Base-by-base conservation (phyloP, 257 asterid genomes). In the Solanum bulbocastanum region DNA sequence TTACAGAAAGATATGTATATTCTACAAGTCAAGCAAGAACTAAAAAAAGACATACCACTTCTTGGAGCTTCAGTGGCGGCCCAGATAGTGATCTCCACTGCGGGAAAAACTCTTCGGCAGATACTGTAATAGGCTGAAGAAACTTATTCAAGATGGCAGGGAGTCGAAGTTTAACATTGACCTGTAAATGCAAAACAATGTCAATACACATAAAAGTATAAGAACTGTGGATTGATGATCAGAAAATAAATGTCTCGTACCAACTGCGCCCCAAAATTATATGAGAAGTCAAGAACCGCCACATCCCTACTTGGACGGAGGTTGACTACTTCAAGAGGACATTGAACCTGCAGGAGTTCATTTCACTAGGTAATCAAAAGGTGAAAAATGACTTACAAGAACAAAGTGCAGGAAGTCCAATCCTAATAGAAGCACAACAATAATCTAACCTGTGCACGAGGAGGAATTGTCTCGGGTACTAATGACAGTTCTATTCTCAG, bases 1-100 rank as follows among this genome's bases (percentile, higher is more conserved):
- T 18, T 74, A 22, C 10, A 49, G 69, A 49, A 22, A 44, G 23
- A 52, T 27, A 11, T 82, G 69, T 76, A 18, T 49, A 82, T 49
- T 82, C 42, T 65, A n/a, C 15, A 30, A 32, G 68, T 18, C 85
- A 5, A 18, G 85, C 30, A 49, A 52, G 44, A 82, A 32, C 42
- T 6, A 20, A 30, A 62, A 86, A 85, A 56, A 89, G 88, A 93
- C 91, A 52, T 91, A 96, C 99, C 94, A 96, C 99, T 94, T 96
- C 99, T 93, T 96, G 99, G 89, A 95, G 94, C 92, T 96, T 96
- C 92, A 96, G 74, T 72, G 99, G 99, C 33, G 99, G 98, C 89
- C 99, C 99, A 85, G 98, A 93, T 87, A 96, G 98, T 88, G 99
- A 96, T 94, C 97, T 94, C 99, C 99, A 96, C 74, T 95, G 99